Base-by-base conservation (phyloP, 202 grass and related monocot genomes). In the Panicum hallii region DNA sequence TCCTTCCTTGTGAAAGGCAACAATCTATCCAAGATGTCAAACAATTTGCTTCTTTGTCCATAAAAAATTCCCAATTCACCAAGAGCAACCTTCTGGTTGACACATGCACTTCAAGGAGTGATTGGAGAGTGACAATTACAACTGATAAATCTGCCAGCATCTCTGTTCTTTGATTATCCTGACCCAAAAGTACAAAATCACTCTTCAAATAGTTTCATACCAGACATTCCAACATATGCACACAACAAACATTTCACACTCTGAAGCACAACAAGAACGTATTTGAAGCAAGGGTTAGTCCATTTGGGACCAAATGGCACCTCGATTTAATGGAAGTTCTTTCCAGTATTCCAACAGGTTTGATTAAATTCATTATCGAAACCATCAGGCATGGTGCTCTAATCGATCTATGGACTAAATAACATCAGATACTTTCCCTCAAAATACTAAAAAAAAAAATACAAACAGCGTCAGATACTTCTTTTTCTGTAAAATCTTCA, bases 401-500 rank as follows among this genome's bases (percentile, higher is more conserved):
- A 79, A 14, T 67, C 20, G 11, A 23, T 53, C 9, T 19, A 65
- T 36, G 23, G 26, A 79, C 4, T 63, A 23, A 48, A 78, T 45
- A 63, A 23, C 20, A 34, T 40, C 19, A 54, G 47, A 50, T 79
- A 65, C 46, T n/a, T 54, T 54, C 10, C 9, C 16, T 40, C 48
- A 38, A 20, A 48, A 34, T 34, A 10, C 1, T 11, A 6, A 72
- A 14, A 72, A 72, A 14, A 72, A 72, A 50, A 72, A 52, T 5
- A 49, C 28, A 71, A 47, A 49, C 1, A 63, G 16, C 15, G 47
- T 20, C 44, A 50, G 19, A 47, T 50, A 78, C 75, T 19, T 74
- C 70, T 49, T 63, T 63, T 53, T 67, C 62, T 54, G 63, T 80
- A 69, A 55, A 30, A 81, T 56, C 52, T 57, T n/a, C 49, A 81